Percentiles rank a stretch among this genome's conserved stretches.
Evolutionary conservation across 768 basidiomycete species (phyloP).

Genomic region (Boletus rubropictus): DNA sequence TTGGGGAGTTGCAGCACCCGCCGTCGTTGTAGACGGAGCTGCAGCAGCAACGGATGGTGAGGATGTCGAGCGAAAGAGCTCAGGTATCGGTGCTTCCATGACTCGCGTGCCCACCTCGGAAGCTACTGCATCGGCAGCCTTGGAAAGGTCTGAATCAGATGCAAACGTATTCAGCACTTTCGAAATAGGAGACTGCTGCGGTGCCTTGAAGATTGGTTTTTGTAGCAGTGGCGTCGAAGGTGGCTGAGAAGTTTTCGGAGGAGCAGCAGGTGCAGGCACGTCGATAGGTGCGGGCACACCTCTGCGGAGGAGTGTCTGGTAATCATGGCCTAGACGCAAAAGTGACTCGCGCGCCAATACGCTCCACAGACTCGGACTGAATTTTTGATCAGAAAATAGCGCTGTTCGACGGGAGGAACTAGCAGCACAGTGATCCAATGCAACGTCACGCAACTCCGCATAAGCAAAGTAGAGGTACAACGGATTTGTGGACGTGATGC

Average conservation of each 20-base stretch:
- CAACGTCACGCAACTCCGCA: slow-evolving; percentile 51
- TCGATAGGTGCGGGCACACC: slow-evolving; percentile 36
- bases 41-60: slow-evolving; percentile 11
- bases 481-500: slow-evolving; percentile 49
- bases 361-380: slow-evolving; percentile 60
- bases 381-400: slow-evolving; percentile 66
- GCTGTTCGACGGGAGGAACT: slow-evolving; percentile 45
- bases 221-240: slow-evolving; percentile 35
- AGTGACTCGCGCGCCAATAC: slow-evolving; percentile 54
- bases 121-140: slow-evolving; percentile 45
- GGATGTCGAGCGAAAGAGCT: slow-evolving; percentile 43
- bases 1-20: not conserved
- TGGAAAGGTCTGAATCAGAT: slow-evolving; percentile 52
- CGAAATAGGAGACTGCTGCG: slow-evolving; percentile 44
- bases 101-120: slow-evolving; percentile 27
- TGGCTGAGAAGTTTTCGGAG: slow-evolving; percentile 27
- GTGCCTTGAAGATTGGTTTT: slow-evolving; percentile 37
- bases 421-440: slow-evolving; percentile 36
- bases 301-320: slow-evolving; percentile 57
- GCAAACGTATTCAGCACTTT: slow-evolving; percentile 53
- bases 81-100: slow-evolving; percentile 36
- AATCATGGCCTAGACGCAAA: slow-evolving; percentile 59
- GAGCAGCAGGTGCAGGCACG: slow-evolving; percentile 20
- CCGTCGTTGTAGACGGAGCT: slow-evolving; percentile 2
- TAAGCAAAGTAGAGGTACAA: slow-evolving; percentile 63